Percentiles rank a stretch among this genome's conserved stretches.
Conservation (phyloP, 2,329 filamentous ascomycete species). For the Neofusicoccum laricinum region DNA sequence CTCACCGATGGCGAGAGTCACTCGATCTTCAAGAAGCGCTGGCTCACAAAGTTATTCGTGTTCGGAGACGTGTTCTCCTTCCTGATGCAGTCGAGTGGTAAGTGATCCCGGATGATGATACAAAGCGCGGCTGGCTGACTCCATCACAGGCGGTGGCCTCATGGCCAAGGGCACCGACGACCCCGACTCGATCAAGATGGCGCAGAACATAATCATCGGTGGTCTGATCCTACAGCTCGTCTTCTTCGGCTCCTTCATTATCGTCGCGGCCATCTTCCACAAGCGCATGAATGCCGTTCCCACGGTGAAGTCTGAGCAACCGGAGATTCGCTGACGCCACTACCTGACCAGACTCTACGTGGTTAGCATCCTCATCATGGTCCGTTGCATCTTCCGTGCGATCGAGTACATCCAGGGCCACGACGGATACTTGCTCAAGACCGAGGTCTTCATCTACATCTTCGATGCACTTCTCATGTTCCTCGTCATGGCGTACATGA, state of each 20-base stretch:
- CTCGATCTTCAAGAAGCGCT: conserved; percentile 33
- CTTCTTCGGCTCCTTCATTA: conserved; percentile 32
- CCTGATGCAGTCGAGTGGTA: conserved; percentile 33
- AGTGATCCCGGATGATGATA: neutral
- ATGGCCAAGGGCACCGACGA: neutral
- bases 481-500: conserved; percentile 41
- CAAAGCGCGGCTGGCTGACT: neutral
- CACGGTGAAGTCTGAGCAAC: neutral
- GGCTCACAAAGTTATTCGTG: conserved; percentile 44
- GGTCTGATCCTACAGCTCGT: conserved; percentile 33
- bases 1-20: conserved; percentile 32
- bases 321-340: conserved; percentile 26
- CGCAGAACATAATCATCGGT: conserved; percentile 21
- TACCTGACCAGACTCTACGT: conserved; percentile 45
- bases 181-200: neutral
- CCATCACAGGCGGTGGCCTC: neutral
- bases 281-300: conserved; percentile 13
- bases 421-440: conserved; percentile 42
- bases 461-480: conserved; percentile 49
- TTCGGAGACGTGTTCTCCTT: conserved; percentile 43
- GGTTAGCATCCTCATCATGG: conserved; percentile 45
- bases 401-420: conserved; percentile 48
- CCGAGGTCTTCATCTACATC: conserved; percentile 47
- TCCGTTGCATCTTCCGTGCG: conserved; percentile 49
- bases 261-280: conserved; percentile 30